Base-by-base conservation (phyloP, 768 basidiomycete genomes). In the Mycena polygramma region DNA sequence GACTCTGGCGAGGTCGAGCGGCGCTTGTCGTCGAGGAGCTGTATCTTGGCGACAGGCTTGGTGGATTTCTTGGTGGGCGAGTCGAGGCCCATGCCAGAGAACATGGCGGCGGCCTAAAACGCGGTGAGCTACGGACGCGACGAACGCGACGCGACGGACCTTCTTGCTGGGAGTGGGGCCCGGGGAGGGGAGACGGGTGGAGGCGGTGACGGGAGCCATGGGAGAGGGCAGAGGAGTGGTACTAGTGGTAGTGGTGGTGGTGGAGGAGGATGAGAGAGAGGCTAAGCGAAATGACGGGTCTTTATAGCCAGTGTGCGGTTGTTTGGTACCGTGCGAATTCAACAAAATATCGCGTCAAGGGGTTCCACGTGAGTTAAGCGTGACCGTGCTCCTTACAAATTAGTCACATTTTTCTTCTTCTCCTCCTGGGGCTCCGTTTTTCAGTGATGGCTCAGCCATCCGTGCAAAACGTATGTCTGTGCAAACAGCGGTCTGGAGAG, bases 151-250 rank as follows among this genome's bases (percentile, higher is more conserved):
- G 63, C 57, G 62, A 63, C 69, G 52, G 72, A 87, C 88, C 84
- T 86, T 84, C 74, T 89, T 89, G 78, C 86, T 88, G 20, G 87
- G 88, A 0, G 88, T 87, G 13, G 79, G 77, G 36, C 74, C 79
- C 19, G 82, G 80, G 36, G 82, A 79, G 36, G 77, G 62, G 30
- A 79, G 70, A 61, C 79, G 80, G 55, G 73, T 24, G 20, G 74
- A 30, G 30, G 30, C 39, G 17, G 45, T 43, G 55, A 79, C 48
- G 58, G 82, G 76, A 58, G 81, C 75, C 81, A 83, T 82, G 66
- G 39, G 41, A 63, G 48, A 53, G 46, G 41, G 67, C 54, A 57
- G 52, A 46, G 51, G 30, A 6, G 30, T 30, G 30, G 30, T 6
- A 30, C 30, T 30, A 43, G 30, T 63, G 63, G 63, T 35, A 61